A percentile compares a stretch with the other conserved stretches of the same genome.
Conservation (phyloP, 2,329 filamentous ascomycete species). For the Clonostachys rhizophaga region DNA sequence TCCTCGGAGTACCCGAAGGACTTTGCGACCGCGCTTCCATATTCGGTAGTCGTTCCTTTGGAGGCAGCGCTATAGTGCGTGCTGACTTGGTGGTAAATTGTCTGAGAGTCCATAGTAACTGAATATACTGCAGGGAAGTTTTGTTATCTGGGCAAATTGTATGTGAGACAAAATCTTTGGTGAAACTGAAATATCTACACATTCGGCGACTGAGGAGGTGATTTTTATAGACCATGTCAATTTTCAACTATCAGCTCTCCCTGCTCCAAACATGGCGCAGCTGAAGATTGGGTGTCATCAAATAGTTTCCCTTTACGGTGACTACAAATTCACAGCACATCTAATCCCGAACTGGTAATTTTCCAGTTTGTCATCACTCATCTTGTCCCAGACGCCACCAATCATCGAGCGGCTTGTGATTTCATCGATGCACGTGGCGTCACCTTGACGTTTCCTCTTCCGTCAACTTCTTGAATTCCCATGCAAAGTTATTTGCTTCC, state of each 20-base stretch:
- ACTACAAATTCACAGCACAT: too few species aligned
- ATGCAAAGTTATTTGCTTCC: background rate
- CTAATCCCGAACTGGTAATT: conserved; percentile 4
- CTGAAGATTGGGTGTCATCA: conserved; percentile 11
- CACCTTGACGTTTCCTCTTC: background rate
- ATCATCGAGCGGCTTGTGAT: too few species aligned
- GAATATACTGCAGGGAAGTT: conserved; percentile 1
- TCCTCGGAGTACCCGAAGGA: conserved; percentile 47
- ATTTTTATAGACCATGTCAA: too few species aligned
- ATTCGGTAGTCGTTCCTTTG: conserved; percentile 16
- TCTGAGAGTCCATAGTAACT: conserved; percentile 15
- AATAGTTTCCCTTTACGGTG: conserved; percentile 2
- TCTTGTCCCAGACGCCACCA: too few species aligned
- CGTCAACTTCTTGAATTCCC: background rate
- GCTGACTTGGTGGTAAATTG: conserved; percentile 25
- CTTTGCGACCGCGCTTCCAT: conserved; percentile 35
- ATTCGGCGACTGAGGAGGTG: background rate
- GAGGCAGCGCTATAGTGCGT: conserved; percentile 26
- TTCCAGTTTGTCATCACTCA: conserved; percentile 3
- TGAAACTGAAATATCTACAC: background rate
- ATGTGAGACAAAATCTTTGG: background rate
- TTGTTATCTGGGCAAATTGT: background rate
- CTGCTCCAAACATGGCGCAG: too few species aligned
- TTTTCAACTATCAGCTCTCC: too few species aligned
- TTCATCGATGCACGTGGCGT: too few species aligned